Conservation (phyloP, 2,329 filamentous ascomycete species). For the Arthrobotrys sinensis region DNA sequence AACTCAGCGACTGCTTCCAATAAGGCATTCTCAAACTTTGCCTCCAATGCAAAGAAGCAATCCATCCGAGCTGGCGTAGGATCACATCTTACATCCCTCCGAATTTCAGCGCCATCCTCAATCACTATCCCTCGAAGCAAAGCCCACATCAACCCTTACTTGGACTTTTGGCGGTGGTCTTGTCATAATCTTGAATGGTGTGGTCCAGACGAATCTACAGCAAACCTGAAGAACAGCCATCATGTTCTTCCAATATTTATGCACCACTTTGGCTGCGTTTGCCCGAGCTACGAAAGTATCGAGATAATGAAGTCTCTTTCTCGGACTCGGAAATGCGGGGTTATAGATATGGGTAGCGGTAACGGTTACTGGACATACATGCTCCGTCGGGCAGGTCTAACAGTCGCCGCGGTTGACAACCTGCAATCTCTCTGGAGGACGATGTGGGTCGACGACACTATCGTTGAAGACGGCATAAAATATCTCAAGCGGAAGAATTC, state of each 20-base stretch:
- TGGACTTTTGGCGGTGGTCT: constrained; percentile 78
- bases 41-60: constrained; percentile 76
- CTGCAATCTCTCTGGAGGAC: constrained; percentile 78
- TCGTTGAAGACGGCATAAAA: constrained; percentile 74
- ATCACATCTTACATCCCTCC: constrained; percentile 72
- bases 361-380: constrained; percentile 84
- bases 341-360: constrained; percentile 79
- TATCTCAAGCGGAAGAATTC: constrained; percentile 72
- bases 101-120: constrained; percentile 71
- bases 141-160: constrained; percentile 76
- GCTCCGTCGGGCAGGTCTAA: constrained; percentile 74
- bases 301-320: constrained; percentile 74
- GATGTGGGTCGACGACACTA: constrained; percentile 78
- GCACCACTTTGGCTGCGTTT: constrained; percentile 83
- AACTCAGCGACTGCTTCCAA: constrained; percentile 73
- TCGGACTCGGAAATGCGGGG: constrained; percentile 68
- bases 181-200: constrained; percentile 77
- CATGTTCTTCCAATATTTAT: constrained; percentile 81
- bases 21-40: constrained; percentile 76
- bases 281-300: constrained; percentile 78
- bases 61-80: constrained; percentile 74
- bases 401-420: constrained; percentile 77
- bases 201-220: constrained; percentile 73
- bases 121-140: constrained; percentile 66
- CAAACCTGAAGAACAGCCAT: constrained; percentile 74